Base-by-base conservation (phyloP, 176 grass and related monocot species). In the Bothriochloa decipiens region DNA sequence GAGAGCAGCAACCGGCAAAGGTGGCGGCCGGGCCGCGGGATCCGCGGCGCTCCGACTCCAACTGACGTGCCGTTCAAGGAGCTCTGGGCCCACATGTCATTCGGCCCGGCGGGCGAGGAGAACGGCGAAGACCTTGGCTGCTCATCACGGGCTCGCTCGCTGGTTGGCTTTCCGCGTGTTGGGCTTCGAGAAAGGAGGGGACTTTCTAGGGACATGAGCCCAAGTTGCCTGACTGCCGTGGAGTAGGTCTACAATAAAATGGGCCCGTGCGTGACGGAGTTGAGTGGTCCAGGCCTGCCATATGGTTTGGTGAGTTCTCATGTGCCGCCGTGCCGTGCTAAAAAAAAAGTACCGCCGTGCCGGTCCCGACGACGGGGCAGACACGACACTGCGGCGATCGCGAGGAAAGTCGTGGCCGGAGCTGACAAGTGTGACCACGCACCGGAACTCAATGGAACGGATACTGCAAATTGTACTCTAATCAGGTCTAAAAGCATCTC, bases 1-100 rank as follows among this genome's bases (percentile, higher is more conserved):
- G 84, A 77, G 80, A 82, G 83, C 41, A 32, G 39, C 23, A 25
- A 50, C n/a, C 42, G 70, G 85, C 70, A 81, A 74, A 86, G 76
- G 70, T 17, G 62, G 37, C 29, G 35, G 26, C 16, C 25, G 12
- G 39, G 3, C 70, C 70, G 41, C 6, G 82, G 73, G 63, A 67
- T 35, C 57, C 70, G 61, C 49, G 27, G 11, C 2, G 2, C 29
- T 32, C 2, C 29, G 2, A 32, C 29, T 32, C 29, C 29, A 11
- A 9, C 76, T n/a, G 87, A 9, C 39, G 11, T 4, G 49, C 36
- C 49, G 82, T 61, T 16, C 61, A 12, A 0, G 1, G 2, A 15
- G 8, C 0, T 0, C 0, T 2, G 8, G 74, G 0, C 23, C 86
- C 32, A 43, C 14, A 1, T 73, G 57, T 83, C 81, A 73, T 9